Percentiles rank a stretch among this genome's conserved stretches.
These are phyloP conservation scores for Chalciporus sphaerocephalus DNA, from an alignment of 768 basidiomycete genomes.

Conservation along the genomic window DNA sequence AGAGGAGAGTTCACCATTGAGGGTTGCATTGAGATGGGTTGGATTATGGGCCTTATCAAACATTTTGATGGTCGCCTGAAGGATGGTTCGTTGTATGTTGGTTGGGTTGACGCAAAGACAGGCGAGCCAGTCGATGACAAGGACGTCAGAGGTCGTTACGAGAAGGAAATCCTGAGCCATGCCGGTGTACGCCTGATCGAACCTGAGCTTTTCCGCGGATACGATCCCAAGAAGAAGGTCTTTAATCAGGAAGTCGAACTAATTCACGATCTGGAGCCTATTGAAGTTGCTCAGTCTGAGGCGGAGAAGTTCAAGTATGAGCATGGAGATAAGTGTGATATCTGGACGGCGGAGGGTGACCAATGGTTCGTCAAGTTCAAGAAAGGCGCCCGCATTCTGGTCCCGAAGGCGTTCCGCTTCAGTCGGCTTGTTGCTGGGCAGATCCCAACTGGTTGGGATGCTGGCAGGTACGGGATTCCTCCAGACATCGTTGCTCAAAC, in stretches of 20 bases:
- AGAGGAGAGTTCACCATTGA: constrained; percentile 95
- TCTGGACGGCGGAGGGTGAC: constrained; percentile 88
- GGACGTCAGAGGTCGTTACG: constrained; percentile 89
- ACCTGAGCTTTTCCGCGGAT: constrained; percentile 96
- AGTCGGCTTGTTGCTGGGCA: constrained; percentile 93
- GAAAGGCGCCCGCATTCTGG: constrained; percentile 88
- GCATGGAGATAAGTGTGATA: constrained; percentile 94
- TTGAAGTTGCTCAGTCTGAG: constrained; percentile 88
- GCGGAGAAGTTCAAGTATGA: constrained; percentile 94
- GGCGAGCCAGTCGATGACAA: constrained; percentile 96
- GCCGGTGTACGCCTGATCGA: constrained; percentile 94
- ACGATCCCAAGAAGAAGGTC: constrained; percentile 94
- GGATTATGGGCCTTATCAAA: constrained; percentile 99
- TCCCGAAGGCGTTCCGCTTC: constrained; percentile 95
- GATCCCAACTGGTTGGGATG: constrained; percentile 96
- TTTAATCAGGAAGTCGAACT: constrained; percentile 98
- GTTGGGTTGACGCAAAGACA: constrained; percentile 96
- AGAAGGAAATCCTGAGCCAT: constrained; percentile 88
- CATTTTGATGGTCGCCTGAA: constrained; percentile 98
- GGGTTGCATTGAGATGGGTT: constrained; percentile 99
- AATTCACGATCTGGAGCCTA: constrained; percentile 91
- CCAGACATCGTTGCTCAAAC: constrained; percentile 93
- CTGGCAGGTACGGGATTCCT: constrained; percentile 94
- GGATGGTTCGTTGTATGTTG: constrained; percentile 88
- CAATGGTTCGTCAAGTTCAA: constrained; percentile 99